Conservation (phyloP, 2,329 filamentous ascomycete species). For the Zasmidium cellare region DNA sequence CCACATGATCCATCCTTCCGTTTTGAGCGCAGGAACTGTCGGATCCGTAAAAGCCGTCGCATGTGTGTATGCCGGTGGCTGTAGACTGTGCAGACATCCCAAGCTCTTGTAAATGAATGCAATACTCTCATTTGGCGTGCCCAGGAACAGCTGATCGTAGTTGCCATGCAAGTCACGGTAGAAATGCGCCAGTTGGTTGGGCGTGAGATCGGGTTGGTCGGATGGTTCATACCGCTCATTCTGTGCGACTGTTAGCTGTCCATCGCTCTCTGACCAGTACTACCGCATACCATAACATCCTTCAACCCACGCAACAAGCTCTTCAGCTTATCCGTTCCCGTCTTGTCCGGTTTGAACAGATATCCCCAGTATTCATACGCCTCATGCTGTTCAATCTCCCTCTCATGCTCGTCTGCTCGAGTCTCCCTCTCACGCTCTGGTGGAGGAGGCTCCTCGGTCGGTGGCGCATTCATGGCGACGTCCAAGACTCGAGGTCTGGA, state of each 20-base stretch:
- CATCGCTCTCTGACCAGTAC: too few species aligned
- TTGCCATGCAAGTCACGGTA: slow-evolving; percentile 49
- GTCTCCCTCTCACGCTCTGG: slow-evolving; percentile 5
- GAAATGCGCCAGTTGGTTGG: slow-evolving; percentile 50
- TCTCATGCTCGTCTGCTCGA: slow-evolving; percentile 24
- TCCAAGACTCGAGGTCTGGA: background rate
- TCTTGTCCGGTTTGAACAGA: slow-evolving; percentile 53
- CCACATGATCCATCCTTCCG: slow-evolving; percentile 87
- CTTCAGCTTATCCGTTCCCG: slow-evolving; percentile 49
- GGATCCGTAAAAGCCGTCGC: slow-evolving; percentile 69
- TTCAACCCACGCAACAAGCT: slow-evolving; percentile 48
- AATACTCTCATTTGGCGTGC: slow-evolving; percentile 70
- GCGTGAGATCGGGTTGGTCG: slow-evolving; percentile 48
- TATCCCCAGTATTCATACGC: slow-evolving; percentile 54
- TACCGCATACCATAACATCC: slow-evolving; percentile 43
- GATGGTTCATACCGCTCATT: slow-evolving; percentile 44
- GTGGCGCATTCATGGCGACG: background rate
- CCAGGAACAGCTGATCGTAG: slow-evolving; percentile 68
- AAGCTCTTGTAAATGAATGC: slow-evolving; percentile 91
- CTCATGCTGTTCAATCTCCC: slow-evolving; percentile 38
- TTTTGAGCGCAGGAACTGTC: slow-evolving; percentile 77
- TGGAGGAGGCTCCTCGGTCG: background rate
- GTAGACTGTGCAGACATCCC: slow-evolving; percentile 84
- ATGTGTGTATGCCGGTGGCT: slow-evolving; percentile 53
- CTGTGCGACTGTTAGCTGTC: slow-evolving; percentile 27